phyloP scores from a whole-genome alignment of 1,284 basidiomycete genomes.

The Uromyces viciae-fabae region DNA sequence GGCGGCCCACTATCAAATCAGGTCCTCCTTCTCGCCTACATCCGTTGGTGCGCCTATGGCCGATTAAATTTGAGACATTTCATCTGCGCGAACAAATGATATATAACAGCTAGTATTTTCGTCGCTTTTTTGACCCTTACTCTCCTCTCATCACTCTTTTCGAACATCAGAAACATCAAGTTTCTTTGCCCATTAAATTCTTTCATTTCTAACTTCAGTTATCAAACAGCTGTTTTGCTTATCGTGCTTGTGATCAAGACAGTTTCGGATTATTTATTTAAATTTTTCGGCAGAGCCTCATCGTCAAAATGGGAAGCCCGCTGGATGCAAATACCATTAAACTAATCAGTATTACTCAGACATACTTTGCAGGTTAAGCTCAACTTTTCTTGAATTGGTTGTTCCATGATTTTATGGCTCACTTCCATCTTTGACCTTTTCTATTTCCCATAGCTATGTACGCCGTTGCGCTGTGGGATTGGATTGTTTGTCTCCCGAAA shows the following conservation, averaged over 20 bases:
- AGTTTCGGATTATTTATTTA: background rate
- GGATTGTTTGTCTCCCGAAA: slow-evolving; percentile 40
- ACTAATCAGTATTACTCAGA: slow-evolving; percentile 40
- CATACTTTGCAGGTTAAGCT: slow-evolving; percentile 38
- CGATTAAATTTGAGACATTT: background rate
- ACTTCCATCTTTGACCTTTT: background rate
- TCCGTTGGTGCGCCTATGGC: background rate
- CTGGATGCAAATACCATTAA: slow-evolving; percentile 29
- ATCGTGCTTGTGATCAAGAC: background rate
- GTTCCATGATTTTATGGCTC: background rate
- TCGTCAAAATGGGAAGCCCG: slow-evolving; percentile 21
- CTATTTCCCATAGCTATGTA: slow-evolving; percentile 32
- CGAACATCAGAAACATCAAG: background rate
- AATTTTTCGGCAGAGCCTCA: background rate
- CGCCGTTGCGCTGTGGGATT: slow-evolving; percentile 41
- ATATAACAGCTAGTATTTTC: too few relatives aligned
- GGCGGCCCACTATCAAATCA: background rate
- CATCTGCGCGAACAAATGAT: too few relatives aligned
- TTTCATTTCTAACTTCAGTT: background rate
- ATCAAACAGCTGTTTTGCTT: background rate
- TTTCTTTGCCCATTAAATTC: background rate
- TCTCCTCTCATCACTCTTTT: too few relatives aligned
- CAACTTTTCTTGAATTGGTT: background rate
- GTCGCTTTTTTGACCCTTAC: too few relatives aligned
- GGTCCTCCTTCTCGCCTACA: background rate